phyloP scores from a whole-genome alignment of 805 yeast species.

The Candida silvicultrix region DNA sequence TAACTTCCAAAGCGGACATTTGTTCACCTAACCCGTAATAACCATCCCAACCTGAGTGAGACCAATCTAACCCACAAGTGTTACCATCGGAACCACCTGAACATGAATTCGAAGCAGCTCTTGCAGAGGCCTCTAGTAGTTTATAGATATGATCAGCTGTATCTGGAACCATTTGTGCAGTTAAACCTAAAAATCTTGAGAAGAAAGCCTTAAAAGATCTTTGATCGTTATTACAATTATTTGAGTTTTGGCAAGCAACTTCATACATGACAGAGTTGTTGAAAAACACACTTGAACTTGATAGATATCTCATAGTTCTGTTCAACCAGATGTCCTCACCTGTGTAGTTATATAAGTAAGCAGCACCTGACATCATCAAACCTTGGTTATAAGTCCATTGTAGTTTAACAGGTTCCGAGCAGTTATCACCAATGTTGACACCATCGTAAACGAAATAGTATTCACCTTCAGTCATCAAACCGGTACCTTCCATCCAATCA shows the following conservation, averaged over 20 bases:
- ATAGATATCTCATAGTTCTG: slow-evolving; percentile 49
- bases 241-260: slow-evolving; percentile 68
- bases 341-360: slow-evolving; percentile 73
- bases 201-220: slow-evolving; percentile 87
- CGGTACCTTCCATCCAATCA: slow-evolving; percentile 66
- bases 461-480: slow-evolving; percentile 27
- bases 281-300: slow-evolving; percentile 54
- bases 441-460: slow-evolving; percentile 54
- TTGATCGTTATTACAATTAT: slow-evolving; percentile 76
- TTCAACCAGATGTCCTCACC: slow-evolving; percentile 57
- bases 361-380: slow-evolving; percentile 69
- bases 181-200: slow-evolving; percentile 65
- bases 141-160: slow-evolving; percentile 25
- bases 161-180: slow-evolving; percentile 66
- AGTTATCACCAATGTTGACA: slow-evolving; percentile 48
- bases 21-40: slow-evolving; percentile 86
- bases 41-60: slow-evolving; percentile 60
- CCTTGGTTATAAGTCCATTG: slow-evolving; percentile 92
- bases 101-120: slow-evolving; percentile 80
- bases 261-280: slow-evolving; percentile 59
- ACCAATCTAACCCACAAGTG: slow-evolving; percentile 88
- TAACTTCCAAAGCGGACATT: slow-evolving; percentile 71
- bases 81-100: slow-evolving; percentile 83
- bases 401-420: slow-evolving; percentile 48
- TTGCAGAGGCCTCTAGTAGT: slow-evolving; percentile 42